Evolutionary conservation across 1,139 yeast species (phyloP).

Genomic region (Tardiomyces digboiensis): DNA sequence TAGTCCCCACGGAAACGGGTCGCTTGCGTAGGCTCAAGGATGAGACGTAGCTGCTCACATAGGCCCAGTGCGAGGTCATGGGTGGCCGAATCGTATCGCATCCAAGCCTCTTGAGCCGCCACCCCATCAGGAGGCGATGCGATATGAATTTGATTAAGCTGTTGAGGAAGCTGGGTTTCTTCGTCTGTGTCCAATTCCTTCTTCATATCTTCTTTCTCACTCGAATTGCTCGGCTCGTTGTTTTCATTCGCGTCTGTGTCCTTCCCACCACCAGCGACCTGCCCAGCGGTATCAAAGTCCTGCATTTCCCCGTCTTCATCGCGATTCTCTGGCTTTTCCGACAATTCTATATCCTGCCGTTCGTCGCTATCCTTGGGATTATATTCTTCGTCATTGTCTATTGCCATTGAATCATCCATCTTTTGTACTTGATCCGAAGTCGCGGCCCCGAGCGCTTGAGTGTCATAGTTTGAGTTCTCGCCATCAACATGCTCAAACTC

Average conservation of each 20-base stretch:
- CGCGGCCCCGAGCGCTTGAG: conserved; percentile 93
- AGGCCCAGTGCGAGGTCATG: conserved; percentile 80
- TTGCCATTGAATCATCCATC: conserved; percentile 77
- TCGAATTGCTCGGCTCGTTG: background rate
- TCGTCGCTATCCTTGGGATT: background rate
- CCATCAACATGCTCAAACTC: conserved; percentile 92
- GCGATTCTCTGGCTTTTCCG: background rate
- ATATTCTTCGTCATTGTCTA: conserved; percentile 39
- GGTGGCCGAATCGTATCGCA: conserved; percentile 68
- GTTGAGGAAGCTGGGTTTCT: conserved; percentile 5
- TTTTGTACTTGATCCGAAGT: conserved; percentile 68
- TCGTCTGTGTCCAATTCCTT: conserved; percentile 14
- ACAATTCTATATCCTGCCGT: background rate
- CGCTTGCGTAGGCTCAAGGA: conserved; percentile 91
- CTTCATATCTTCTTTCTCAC: conserved; percentile 18
- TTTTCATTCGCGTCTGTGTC: background rate
- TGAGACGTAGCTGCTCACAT: conserved; percentile 87
- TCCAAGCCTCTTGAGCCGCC: conserved; percentile 75
- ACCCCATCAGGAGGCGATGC: conserved; percentile 32
- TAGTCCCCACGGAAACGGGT: conserved; percentile 93
- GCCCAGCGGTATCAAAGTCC: conserved; percentile 2
- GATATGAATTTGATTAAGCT: background rate
- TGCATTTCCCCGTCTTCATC: conserved; percentile 6
- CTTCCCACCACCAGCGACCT: background rate
- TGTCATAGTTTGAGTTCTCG: conserved; percentile 55